phyloP scores from a whole-genome alignment of 805 yeast genomes.

The Kluyveromyces aestuarii region DNA sequence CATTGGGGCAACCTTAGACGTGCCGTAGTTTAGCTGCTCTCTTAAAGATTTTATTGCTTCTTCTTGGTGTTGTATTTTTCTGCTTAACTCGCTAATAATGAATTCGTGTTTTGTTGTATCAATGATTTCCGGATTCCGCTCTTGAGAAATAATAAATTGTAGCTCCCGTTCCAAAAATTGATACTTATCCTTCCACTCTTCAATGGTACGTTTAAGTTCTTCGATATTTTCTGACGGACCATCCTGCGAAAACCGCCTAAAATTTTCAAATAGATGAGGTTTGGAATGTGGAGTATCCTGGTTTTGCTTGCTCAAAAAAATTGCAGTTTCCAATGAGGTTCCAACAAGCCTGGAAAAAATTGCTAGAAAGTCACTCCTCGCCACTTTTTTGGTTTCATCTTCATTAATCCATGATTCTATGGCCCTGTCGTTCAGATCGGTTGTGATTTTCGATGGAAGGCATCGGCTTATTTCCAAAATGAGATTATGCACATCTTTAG shows the following conservation, averaged over 20 bases:
- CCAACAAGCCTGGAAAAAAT: slow-evolving; percentile 28
- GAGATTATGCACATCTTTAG: slow-evolving; percentile 20
- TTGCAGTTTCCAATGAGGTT: slow-evolving; percentile 22
- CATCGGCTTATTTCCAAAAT: slow-evolving; percentile 11
- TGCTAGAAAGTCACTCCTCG: slow-evolving; percentile 26
- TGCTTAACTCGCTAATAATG: slow-evolving; percentile 21
- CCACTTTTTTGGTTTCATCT: slow-evolving; percentile 13
- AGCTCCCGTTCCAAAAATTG: slow-evolving; percentile 20
- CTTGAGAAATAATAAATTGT: slow-evolving; percentile 16
- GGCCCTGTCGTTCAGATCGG: background rate
- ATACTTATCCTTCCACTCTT: slow-evolving; percentile 20
- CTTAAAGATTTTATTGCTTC: slow-evolving; percentile 15
- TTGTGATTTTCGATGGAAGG: background rate
- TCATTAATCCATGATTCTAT: slow-evolving; percentile 1
- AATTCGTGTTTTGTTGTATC: slow-evolving; percentile 19
- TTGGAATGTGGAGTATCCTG: slow-evolving; percentile 7
- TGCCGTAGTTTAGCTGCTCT: slow-evolving; percentile 10
- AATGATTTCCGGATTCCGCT: slow-evolving; percentile 2
- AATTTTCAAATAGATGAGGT: slow-evolving; percentile 2
- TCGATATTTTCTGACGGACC: background rate
- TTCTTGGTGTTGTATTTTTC: slow-evolving; percentile 23
- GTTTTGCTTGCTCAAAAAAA: slow-evolving; percentile 10
- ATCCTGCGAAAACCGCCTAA: background rate
- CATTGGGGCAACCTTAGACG: background rate
- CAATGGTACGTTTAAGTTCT: slow-evolving; percentile 7